Evolutionary conservation across 2,329 filamentous ascomycete genomes (phyloP), one percentile per base, ranked within the genome.

Genomic region (Podosphaera aphanis): DNA sequence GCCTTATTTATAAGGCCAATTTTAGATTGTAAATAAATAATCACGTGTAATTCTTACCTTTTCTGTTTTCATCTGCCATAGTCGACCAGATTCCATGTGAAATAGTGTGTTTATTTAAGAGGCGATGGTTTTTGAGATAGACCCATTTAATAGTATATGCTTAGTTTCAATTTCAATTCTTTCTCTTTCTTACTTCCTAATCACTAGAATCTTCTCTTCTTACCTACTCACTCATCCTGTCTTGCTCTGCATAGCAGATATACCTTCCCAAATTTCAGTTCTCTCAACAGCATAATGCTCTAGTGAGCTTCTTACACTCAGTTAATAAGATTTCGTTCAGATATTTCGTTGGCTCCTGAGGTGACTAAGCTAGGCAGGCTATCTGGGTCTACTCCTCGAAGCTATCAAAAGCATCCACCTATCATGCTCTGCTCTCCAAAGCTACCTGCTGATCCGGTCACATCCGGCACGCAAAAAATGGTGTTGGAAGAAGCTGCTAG

Each of bases 401-500:
- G 3, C 11, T 33, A 33, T 33, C 11, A 13, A 33, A 33, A 33
- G 29, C 29, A n/a, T 13, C 29, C 13, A 13, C 11, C 29, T 33
- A 13, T n/a, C 4, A 33, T 33, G 29, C 15, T 33, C 11, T 13
- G 15, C 8, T 33, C 29, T 11, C 13, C 29, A n/a, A 33, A n/a
- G 5, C 11, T 11, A 33, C 29, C 4, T 1, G 5, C 29, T 7
- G 15, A 33, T 6, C 15, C 15, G 13, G 6, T 11, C 15, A 33
- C 10, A 11, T 33, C 10, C 15, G 13, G 29, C 10, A n/a, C 29
- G 13, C 15, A 13, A 33, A 33, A 13, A 33, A 80, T 80, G 75
- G 64, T 69, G 49, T 66, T 79, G 51, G 64, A 64, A 50, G 71
- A 77, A 50, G 81, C 88, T 64, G 83, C 85, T 49, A 77, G 77